These are phyloP conservation scores for Arachnopeziza araneosa DNA, from an alignment of 2,329 filamentous ascomycete species.

Conservation along the genomic window DNA sequence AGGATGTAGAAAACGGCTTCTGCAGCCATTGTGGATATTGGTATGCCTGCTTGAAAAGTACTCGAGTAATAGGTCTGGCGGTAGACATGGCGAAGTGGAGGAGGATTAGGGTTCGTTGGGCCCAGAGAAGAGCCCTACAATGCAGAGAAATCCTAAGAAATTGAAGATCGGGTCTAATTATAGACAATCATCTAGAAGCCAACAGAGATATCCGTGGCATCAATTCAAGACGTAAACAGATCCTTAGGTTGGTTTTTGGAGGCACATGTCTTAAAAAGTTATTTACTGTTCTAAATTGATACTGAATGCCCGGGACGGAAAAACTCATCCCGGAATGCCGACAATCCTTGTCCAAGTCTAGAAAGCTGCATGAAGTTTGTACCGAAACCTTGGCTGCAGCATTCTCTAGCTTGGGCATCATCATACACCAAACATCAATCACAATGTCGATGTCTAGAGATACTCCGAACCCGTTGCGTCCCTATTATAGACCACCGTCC, in stretches of 20 bases:
- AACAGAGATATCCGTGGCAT: no score
- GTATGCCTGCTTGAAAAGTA: not conserved
- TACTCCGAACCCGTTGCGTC: conserved; percentile 52
- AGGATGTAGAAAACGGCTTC: conserved; percentile 3
- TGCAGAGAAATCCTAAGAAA: no score
- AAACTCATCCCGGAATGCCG: not conserved
- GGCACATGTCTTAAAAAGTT: no score
- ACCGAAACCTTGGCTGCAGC: conserved; percentile 8
- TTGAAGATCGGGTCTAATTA: no score
- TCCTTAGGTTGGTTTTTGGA: no score
- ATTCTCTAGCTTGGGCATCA: conserved; percentile 3
- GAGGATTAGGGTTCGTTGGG: not conserved
- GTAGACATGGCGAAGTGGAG: not conserved
- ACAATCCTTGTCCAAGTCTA: not conserved
- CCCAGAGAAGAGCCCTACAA: no score
- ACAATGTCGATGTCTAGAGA: conserved; percentile 43
- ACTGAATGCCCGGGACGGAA: not conserved
- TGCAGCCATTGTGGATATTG: not conserved
- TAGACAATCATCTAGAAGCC: no score
- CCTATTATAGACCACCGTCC: conserved; percentile 59
- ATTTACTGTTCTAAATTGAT: no score
- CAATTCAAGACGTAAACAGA: no score
- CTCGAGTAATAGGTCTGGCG: not conserved
- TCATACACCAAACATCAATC: conserved; percentile 4
- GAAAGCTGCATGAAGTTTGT: conserved; percentile 1